A percentile compares a stretch with the other conserved stretches of the same genome.
These are phyloP conservation scores for Pythium dissotocum DNA, from an alignment of 352 stramenopile species.

Conservation along the genomic window DNA sequence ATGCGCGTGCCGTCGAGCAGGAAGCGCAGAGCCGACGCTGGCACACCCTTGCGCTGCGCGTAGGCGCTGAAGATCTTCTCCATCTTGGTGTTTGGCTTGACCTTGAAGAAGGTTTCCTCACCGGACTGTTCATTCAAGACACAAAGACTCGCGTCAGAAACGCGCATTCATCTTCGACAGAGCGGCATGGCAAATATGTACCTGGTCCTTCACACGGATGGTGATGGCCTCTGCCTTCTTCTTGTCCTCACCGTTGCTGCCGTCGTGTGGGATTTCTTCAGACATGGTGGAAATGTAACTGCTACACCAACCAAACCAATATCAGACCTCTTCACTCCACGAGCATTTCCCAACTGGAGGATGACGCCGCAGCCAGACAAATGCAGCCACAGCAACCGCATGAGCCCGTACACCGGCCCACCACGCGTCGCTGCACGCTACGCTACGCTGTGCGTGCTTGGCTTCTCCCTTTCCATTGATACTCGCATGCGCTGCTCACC, in stretches of 20 bases:
- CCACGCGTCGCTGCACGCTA: no score
- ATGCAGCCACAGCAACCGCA: no score
- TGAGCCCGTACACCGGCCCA: no score
- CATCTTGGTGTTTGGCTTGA: slow-evolving; percentile 99
- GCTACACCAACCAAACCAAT: not conserved
- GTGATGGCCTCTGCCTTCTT: slow-evolving; percentile 88
- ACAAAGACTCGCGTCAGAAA: not conserved
- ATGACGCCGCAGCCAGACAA: no score
- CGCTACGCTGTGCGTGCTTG: not conserved
- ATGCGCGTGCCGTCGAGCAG: slow-evolving; percentile 96
- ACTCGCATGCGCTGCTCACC: not conserved
- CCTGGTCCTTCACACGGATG: slow-evolving; percentile 87
- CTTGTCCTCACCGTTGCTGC: slow-evolving; percentile 65
- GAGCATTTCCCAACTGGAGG: not conserved
- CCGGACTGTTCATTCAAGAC: slow-evolving; percentile 53
- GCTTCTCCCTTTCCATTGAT: not conserved
- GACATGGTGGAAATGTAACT: slow-evolving; percentile 40
- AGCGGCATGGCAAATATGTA: slow-evolving; percentile 23
- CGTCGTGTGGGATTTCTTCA: slow-evolving; percentile 57
- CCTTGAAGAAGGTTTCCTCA: slow-evolving; percentile 98
- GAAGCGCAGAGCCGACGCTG: slow-evolving; percentile 91
- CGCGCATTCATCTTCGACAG: not conserved
- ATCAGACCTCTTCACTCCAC: not conserved
- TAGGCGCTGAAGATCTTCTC: slow-evolving; percentile 98
- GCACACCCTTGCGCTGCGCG: slow-evolving; percentile 93